Percentiles rank a stretch among this genome's conserved stretches.
phyloP scores from a whole-genome alignment of 495 filamentous ascomycete genomes.

The Umbilicaria muhlenbergii region DNA sequence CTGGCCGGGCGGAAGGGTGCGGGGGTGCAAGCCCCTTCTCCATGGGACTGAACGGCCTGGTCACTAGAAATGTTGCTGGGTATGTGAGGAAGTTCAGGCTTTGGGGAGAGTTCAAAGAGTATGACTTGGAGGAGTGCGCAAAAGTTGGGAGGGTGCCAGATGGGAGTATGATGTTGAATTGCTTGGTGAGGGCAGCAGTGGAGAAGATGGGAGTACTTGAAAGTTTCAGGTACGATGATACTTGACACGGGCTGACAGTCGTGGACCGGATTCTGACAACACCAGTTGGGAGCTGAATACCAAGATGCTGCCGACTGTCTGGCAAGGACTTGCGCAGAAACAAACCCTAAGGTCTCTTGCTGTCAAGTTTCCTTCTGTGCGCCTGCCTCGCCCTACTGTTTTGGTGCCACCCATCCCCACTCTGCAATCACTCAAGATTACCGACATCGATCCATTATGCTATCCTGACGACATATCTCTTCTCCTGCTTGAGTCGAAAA shows the following conservation, averaged over 20 bases:
- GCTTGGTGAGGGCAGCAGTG: constrained; percentile 38
- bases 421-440: constrained; percentile 33
- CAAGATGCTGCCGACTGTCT: constrained; percentile 45
- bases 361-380: constrained; percentile 37
- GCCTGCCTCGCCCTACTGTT: constrained; percentile 40
- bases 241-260: neutral
- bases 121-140: constrained; percentile 39
- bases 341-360: constrained; percentile 36
- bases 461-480: constrained; percentile 49
- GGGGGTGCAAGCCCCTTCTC: constrained; percentile 45
- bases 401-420: constrained; percentile 42
- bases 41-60: constrained; percentile 45
- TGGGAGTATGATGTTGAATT: constrained; percentile 48
- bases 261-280: neutral
- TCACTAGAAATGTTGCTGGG: constrained; percentile 34
- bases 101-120: constrained; percentile 42
- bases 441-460: constrained; percentile 48
- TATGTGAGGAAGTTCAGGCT: constrained; percentile 37
- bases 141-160: constrained; percentile 43
- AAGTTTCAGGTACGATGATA: constrained; percentile 27
- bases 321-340: constrained; percentile 33
- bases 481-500: constrained; percentile 33
- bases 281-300: constrained; percentile 44
- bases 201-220: constrained; percentile 41
- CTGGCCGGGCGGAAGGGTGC: constrained; percentile 42